These are phyloP conservation scores for Leccinum truebloodii DNA, from an alignment of 768 basidiomycete species.

Conservation along the genomic window DNA sequence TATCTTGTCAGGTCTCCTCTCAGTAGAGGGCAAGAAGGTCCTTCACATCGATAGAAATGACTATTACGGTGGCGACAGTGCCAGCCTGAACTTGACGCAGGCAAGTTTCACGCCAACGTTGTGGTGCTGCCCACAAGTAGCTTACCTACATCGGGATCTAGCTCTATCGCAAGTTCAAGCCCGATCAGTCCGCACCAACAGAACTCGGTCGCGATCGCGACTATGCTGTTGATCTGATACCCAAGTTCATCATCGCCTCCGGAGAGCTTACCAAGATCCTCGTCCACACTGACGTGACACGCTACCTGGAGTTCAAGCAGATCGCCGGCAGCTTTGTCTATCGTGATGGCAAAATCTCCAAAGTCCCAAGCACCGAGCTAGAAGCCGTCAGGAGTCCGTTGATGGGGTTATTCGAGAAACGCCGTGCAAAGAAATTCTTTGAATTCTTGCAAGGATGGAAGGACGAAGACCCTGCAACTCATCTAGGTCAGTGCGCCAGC, in stretches of 20 bases:
- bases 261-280: slow-evolving; percentile 98
- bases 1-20: slow-evolving; percentile 95
- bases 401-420: slow-evolving; percentile 99
- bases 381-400: slow-evolving; percentile 93
- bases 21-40: slow-evolving; percentile 99
- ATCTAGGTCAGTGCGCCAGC: slow-evolving; percentile 69
- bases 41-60: slow-evolving; percentile 99
- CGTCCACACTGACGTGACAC: slow-evolving; percentile 97
- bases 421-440: slow-evolving; percentile 98
- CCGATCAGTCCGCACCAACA: slow-evolving; percentile 68
- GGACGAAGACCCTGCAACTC: slow-evolving; percentile 93
- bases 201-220: slow-evolving; percentile 96
- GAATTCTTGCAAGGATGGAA: slow-evolving; percentile 95
- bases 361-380: slow-evolving; percentile 96
- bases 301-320: slow-evolving; percentile 99
- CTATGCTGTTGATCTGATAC: slow-evolving; percentile 96
- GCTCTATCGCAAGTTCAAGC: slow-evolving; percentile 96
- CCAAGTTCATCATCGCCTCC: slow-evolving; percentile 98
- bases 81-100: slow-evolving; percentile 96
- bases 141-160: slow-evolving; percentile 38
- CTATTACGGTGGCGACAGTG: slow-evolving; percentile 98
- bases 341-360: slow-evolving; percentile 94
- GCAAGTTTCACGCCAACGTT: slow-evolving; percentile 42
- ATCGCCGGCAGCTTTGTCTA: slow-evolving; percentile 98
- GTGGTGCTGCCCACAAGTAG: slow-evolving; percentile 2